Base-by-base conservation (phyloP, 2,329 filamentous ascomycete species). In the Tolypocladium tundrense region DNA sequence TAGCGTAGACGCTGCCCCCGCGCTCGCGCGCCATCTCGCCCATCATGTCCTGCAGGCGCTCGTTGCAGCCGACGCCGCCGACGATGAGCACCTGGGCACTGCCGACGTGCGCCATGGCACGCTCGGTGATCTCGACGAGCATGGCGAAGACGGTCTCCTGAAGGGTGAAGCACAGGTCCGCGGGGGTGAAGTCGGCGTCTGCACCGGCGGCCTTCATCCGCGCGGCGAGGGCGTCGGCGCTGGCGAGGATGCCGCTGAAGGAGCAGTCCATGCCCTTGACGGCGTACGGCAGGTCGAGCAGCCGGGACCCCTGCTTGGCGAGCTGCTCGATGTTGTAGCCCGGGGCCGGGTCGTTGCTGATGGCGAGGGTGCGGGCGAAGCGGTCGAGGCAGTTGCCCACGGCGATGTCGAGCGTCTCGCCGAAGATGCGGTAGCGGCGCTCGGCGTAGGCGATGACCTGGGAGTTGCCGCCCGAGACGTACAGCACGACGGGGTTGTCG, bases 251-350 rank as follows among this genome's bases (percentile, higher is more conserved):
- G 2, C 94, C 94, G 2, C 89, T 92, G 74, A 99, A 97, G 31
- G 89, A 94, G 67, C 91, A 96, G 72, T 99, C 94, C 94, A 99
- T 99, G 55, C 94, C 94, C 74, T 99, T 99, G 62, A 99, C 94
- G 2, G 92, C 86, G 69, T 99, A 99, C 2, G 94, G 94, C 35
- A 99, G 77, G 64, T 97, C 93, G 21, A 97, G 79, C 43, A 99
- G 76, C 27, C 79, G 83, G 1, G 84, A 84, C 57, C 86, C 85
- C 72, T 88, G 87, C 64, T 81, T 82, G 60, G 94, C 94, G 54
- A 97, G 78, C 74, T 96, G 90, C 77, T 99, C 94, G 65, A 99
- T 97, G 70, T 99, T 99, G 74, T 97, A 97, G 1, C 94, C 94
- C 0, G 94, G 94, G 1, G 94, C 94, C 0, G 94, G 94, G 71